Base-by-base conservation (phyloP, 495 filamentous ascomycete genomes). In the Pyrenula aspistea region DNA sequence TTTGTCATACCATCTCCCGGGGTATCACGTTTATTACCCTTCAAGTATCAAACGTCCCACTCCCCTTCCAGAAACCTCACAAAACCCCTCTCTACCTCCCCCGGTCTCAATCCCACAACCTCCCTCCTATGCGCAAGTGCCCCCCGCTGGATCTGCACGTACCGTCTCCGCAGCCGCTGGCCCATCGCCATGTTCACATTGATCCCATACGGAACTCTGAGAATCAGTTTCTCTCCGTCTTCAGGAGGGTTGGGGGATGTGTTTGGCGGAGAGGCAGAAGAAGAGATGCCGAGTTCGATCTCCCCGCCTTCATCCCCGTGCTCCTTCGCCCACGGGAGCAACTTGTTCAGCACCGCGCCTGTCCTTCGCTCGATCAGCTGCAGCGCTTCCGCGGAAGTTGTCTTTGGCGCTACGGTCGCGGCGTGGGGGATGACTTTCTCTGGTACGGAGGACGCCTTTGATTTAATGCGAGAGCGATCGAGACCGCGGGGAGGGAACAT, bases 321-420 rank as follows among this genome's bases (percentile, higher is more conserved):
- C n/a, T 25, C 25, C 53, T 80, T 77, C 61, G 89, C 85, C 68
- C 83, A 89, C 36, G 83, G 78, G 50, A 89, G 71, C 25, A 98
- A 82, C n/a, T 75, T 72, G 56, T 81, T 77, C 11, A 97, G 76
- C 19, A 97, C 80, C 19, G 87, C 88, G 58, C 93, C 89, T 12
- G 91, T 96, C 53, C 80, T 80, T 56, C 84, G 84, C 63, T 96
- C 92, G 36, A 96, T 79, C 57, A 85, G 80, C 66, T 96, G 90
- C 25, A 98, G 77, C 50, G 91, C 91, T 61, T 88, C 83, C 10
- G 87, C 80, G 61, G 85, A 83, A 0, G 83, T 79, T 24, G 87
- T 76, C 1, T 59, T 59, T n/a, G 83, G 81, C 68, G 79, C 77
- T 42, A 91, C 83, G 2, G 92, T 96, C 1, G 89, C 89, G 66